Evolutionary conservation across 2,329 filamentous ascomycete genomes (phyloP), one percentile per base, ranked within the genome.

Genomic region (Fusarium sulawesiense): DNA sequence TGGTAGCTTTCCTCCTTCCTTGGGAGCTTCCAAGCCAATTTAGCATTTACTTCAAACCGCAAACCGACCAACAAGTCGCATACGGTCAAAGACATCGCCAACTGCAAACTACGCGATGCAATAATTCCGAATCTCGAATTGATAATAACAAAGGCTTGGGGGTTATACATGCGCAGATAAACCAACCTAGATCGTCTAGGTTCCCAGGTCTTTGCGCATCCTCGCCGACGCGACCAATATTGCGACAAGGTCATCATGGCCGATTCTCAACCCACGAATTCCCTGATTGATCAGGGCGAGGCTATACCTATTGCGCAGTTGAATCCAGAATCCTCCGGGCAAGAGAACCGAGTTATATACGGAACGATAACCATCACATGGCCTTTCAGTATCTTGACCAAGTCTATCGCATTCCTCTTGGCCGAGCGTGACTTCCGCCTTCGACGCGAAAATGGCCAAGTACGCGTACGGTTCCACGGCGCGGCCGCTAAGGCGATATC

Each of bases 311-410:
- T 91, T 72, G 83, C 88, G 10, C 81, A 87, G 64, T 82, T 91
- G 34, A 77, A 73, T 34, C 87, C 88, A 8, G 80, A 83, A 11
- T 74, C 89, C 8, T 59, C 79, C 16, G 77, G 84, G 14, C 77
- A 79, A 25, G 60, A 75, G 4, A 77, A 80, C 8, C 81, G 81
- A 64, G 81, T 83, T 14, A 80, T 97, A 32, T 86, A 88, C 61
- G 94, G 92, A 41, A 84, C 92, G 18, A 88, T 98, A 23, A 95
- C 93, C 11, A 88, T 98, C 37, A 90, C 93, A 61, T 98, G 95
- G 94, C 95, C 95, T 0, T 98, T 93, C 80, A 97, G 92, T 70
- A 92, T 91, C 23, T 89, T 93, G 27, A 91, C 87, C 30, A 88
- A 87, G 56, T 89, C 89, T 41, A 87, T 94, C 71, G 91, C 93